Evolutionary conservation across 164 flowering plant genomes (phyloP), one percentile per base, ranked within the genome.

Genomic region (Taxillus chinensis): DNA sequence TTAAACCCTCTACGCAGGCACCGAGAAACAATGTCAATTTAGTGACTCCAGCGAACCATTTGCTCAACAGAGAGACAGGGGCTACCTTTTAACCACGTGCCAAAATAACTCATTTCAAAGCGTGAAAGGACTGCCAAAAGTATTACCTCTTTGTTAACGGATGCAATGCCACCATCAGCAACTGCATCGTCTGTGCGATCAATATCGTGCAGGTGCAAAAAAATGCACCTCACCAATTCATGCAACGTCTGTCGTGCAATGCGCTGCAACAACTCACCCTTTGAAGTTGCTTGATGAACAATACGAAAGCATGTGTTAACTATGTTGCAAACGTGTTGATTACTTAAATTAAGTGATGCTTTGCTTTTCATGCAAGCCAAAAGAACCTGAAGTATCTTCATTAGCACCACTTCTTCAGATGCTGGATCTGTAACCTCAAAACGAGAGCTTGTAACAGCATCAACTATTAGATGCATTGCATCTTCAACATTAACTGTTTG

Each of bases 201-300:
- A 40, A 40, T n/a, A 40, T 57, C 59, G 0, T 11, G 59, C 14
- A 57, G 59, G 15, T 73, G 79, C 52, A 74, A 71, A 66, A 80
- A 80, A 27, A 80, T 73, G 63, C 79, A 80, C 64, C 79, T 60
- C 27, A 80, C 70, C 45, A 80, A 77, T 58, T 80, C 83, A 64
- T 77, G 83, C 81, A 77, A 77, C 14, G 81, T 71, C 55, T 77
- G 78, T n/a, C 83, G 83, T 37, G 83, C 83, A 64, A 80, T 75
- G 13, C 81, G 70, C 70, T 80, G 83, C 63, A 80, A 69, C 59
- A 80, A 67, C 70, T 80, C 83, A 17, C 83, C 74, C 57, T 80
- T 80, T 4, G 69, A 57, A n/a, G 74, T 74, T 42, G 83, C 79
- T 75, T 80, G 83, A 71, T 80, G 81, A 62, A 77, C 79, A 41